A percentile compares a stretch with the other conserved stretches of the same genome.
Conservation (phyloP, 2,329 filamentous ascomycete species). For the Epichloe elymi region DNA sequence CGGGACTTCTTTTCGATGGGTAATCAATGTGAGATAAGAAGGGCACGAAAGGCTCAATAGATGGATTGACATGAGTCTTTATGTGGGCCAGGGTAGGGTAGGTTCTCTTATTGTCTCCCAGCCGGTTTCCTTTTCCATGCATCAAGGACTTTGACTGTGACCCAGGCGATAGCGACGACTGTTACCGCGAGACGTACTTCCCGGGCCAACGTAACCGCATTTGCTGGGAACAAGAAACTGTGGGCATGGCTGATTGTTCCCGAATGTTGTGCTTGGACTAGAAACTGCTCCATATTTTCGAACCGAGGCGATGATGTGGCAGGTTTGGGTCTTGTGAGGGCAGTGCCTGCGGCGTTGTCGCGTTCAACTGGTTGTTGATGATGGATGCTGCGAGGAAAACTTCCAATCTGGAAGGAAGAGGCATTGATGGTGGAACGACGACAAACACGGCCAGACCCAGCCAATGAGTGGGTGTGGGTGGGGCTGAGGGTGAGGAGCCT, state of each 20-base stretch:
- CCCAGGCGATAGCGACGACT: conserved; percentile 11
- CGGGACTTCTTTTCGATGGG: too few species aligned
- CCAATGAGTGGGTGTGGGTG: too few species aligned
- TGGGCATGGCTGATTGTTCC: conserved; percentile 10
- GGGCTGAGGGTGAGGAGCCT: too few species aligned
- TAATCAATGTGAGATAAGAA: too few species aligned
- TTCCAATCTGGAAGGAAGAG: too few species aligned
- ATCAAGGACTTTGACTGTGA: conserved; percentile 7
- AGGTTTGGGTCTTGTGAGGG: not conserved
- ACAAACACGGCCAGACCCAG: too few species aligned
- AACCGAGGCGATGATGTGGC: too few species aligned
- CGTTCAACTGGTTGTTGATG: not conserved
- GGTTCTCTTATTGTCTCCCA: not conserved
- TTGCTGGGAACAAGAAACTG: conserved; percentile 7
- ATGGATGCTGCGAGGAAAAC: too few species aligned
- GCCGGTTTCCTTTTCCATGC: not conserved
- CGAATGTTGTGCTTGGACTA: conserved; percentile 10
- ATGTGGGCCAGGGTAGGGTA: too few species aligned
- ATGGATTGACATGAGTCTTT: too few species aligned
- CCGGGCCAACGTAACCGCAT: conserved; percentile 7
- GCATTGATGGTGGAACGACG: too few species aligned
- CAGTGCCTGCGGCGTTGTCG: not conserved
- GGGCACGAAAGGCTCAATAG: too few species aligned
- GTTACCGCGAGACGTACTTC: conserved; percentile 12
- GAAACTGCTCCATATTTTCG: conserved; percentile 11